Percentiles rank a stretch among this genome's conserved stretches.
Conservation (phyloP, 805 yeast species). For the Zygoascus ofunaensis region DNA sequence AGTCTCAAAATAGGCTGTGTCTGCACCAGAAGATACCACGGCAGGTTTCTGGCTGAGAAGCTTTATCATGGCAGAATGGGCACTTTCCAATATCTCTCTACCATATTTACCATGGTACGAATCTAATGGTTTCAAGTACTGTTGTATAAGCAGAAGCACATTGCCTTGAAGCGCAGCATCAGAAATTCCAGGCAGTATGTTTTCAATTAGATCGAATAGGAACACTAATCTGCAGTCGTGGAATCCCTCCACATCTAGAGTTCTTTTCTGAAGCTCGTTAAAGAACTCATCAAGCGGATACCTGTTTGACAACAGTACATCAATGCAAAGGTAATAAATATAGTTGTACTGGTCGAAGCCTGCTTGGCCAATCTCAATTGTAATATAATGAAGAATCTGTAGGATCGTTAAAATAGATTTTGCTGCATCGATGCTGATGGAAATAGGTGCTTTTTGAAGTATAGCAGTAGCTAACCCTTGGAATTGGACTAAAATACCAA, state of each 20-base stretch:
- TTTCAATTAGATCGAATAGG: constrained; percentile 28
- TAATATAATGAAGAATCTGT: constrained; percentile 20
- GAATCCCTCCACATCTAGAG: not conserved
- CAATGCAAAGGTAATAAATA: constrained; percentile 43
- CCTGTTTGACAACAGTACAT: constrained; percentile 26
- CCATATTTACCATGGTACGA: constrained; percentile 5
- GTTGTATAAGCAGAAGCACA: constrained; percentile 24
- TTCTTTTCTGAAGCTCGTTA: constrained; percentile 24
- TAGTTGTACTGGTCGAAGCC: constrained; percentile 43
- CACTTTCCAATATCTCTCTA: constrained; percentile 42
- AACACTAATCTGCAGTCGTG: constrained; percentile 10
- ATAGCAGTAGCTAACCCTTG: constrained; percentile 19
- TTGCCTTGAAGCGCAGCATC: constrained; percentile 31
- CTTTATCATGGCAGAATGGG: constrained; percentile 51
- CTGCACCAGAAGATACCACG: constrained; percentile 9
- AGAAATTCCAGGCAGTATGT: constrained; percentile 26
- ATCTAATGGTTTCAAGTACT: constrained; percentile 13
- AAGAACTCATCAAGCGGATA: constrained; percentile 24
- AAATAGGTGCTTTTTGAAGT: constrained; percentile 6
- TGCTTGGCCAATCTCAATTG: constrained; percentile 20
- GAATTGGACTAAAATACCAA: constrained; percentile 20
- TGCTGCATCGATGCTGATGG: constrained; percentile 10
- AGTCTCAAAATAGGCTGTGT: constrained; percentile 37
- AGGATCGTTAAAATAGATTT: constrained; percentile 16
- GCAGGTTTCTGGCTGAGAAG: constrained; percentile 9